These are phyloP conservation scores for Termitomyces sp. DNA, from an alignment of 768 basidiomycete genomes.

Conservation along the genomic window DNA sequence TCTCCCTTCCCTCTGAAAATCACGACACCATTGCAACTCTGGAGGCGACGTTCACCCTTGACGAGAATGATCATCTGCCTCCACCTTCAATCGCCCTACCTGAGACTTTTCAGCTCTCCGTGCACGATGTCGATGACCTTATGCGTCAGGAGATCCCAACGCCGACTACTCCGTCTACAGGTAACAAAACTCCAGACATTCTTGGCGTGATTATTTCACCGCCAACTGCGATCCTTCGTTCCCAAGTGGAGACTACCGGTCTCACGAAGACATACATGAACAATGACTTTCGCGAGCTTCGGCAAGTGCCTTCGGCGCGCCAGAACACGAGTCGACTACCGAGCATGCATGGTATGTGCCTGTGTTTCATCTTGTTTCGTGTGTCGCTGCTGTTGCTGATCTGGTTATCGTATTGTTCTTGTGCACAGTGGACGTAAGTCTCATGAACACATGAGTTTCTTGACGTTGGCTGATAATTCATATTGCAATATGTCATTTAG, in stretches of 20 bases:
- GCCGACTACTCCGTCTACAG: slow-evolving; percentile 45
- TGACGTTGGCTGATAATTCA: slow-evolving; percentile 13
- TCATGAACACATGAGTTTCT: slow-evolving; percentile 22
- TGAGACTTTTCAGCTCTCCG: slow-evolving; percentile 35
- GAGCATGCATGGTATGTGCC: slow-evolving; percentile 67
- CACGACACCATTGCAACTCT: slow-evolving; percentile 17
- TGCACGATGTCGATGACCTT: slow-evolving; percentile 42
- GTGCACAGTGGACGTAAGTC: slow-evolving; percentile 35
- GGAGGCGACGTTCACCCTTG: slow-evolving; percentile 27
- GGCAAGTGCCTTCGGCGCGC: slow-evolving; percentile 61
- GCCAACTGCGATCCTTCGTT: slow-evolving; percentile 55
- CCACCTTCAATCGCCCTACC: slow-evolving; percentile 29
- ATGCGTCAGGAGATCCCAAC: slow-evolving; percentile 26
- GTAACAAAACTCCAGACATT: slow-evolving; percentile 38
- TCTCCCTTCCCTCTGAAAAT: slow-evolving; percentile 19
- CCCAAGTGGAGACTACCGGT: slow-evolving; percentile 55
- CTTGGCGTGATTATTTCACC: slow-evolving; percentile 58
- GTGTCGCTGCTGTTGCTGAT: not conserved
- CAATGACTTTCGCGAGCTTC: slow-evolving; percentile 77
- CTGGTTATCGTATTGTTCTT: not conserved
- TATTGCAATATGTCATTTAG: not conserved
- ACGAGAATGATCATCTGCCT: slow-evolving; percentile 33
- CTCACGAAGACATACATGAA: slow-evolving; percentile 77
- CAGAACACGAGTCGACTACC: slow-evolving; percentile 84
- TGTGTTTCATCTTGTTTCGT: not conserved